Base-by-base conservation (phyloP, 164 flowering plant species). In the Kingdonia uniflora region DNA sequence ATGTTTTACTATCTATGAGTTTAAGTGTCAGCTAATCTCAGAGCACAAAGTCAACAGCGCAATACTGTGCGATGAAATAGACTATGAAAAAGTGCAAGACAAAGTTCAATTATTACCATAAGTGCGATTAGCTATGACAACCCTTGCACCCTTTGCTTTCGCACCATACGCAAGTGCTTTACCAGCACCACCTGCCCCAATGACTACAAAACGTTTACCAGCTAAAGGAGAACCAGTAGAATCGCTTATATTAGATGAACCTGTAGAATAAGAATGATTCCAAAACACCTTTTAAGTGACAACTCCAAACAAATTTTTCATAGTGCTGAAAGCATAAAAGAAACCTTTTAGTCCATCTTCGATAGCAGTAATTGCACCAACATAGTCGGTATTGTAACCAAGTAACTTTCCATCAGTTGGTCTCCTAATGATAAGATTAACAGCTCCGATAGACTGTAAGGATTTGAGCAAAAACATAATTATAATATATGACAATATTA, bases 111-210 rank as follows among this genome's bases (percentile, higher is more conserved):
- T 42, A 62, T 62, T 64, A 89, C 97, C 95, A 65, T 72, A 85
- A 19, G 90, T 87, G 41, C 96, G 90, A 65, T 89, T 87, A 51
- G 96, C 96, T 65, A 89, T 77, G 21, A 82, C 82, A 43, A 89
- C 84, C 60, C 76, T 75, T 8, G 96, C 97, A 21, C 97, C 95
- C 69, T 89, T 89, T 55, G 71, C 85, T 66, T 84, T 85, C 42
- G 94, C 97, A 58, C 99, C 99, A 79, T 76, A 94, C 63, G 97
- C 99, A 72, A 94, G 90, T 52, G 99, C 97, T 76, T 85, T 89
- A 46, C 97, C 99, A 60, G 99, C 99, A 43, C 99, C 99, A 49
- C 97, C 97, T 68, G 99, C 99, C 53, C 99, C 99, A 71, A 89
- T 83, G 52, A 94, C 84, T 14, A 94, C 82, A 68, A 94, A 83